phyloP scores from a whole-genome alignment of 495 filamentous ascomycete species.

The Penicillium macrosclerotiorum region DNA sequence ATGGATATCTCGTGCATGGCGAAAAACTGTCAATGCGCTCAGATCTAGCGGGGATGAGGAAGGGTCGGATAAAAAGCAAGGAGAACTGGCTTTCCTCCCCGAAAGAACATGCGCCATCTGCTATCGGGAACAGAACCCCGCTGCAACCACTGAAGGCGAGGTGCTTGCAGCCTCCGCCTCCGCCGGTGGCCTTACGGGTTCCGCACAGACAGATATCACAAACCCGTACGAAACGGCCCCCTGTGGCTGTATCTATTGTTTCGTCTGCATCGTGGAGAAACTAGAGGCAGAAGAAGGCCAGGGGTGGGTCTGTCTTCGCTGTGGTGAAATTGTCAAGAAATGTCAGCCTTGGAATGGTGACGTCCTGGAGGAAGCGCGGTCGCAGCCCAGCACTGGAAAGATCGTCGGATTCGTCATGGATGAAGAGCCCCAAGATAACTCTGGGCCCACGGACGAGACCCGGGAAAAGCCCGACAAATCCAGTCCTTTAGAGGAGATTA shows the following conservation, averaged over 20 bases:
- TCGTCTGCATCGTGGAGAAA: slow-evolving; percentile 89
- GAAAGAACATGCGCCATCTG: slow-evolving; percentile 98
- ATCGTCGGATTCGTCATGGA: slow-evolving; percentile 70
- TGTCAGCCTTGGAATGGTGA: slow-evolving; percentile 94
- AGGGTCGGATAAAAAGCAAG: slow-evolving; percentile 50
- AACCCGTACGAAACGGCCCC: slow-evolving; percentile 93
- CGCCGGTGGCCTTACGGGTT: slow-evolving; percentile 74
- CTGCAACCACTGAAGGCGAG: slow-evolving; percentile 63
- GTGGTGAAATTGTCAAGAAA: slow-evolving; percentile 79
- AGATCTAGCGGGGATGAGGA: slow-evolving; percentile 48
- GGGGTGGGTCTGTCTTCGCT: slow-evolving; percentile 92
- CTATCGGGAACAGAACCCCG: slow-evolving; percentile 84
- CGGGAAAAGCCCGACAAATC: slow-evolving; percentile 14
- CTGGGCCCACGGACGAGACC: slow-evolving; percentile 6
- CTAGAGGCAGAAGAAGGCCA: slow-evolving; percentile 93
- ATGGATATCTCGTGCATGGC: slow-evolving; percentile 82
- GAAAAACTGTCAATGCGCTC: slow-evolving; percentile 66
- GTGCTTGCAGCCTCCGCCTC: slow-evolving; percentile 59
- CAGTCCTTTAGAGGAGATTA: slow-evolving; percentile 29
- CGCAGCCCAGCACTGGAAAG: slow-evolving; percentile 53
- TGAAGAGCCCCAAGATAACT: slow-evolving; percentile 20
- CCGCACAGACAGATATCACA: slow-evolving; percentile 89
- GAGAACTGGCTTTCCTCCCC: slow-evolving; percentile 81
- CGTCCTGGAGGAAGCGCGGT: slow-evolving; percentile 59
- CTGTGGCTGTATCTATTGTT: slow-evolving; percentile 94